These are phyloP conservation scores for Bruguiera sexangula DNA, from an alignment of 345 rosid species.

Conservation along the genomic window DNA sequence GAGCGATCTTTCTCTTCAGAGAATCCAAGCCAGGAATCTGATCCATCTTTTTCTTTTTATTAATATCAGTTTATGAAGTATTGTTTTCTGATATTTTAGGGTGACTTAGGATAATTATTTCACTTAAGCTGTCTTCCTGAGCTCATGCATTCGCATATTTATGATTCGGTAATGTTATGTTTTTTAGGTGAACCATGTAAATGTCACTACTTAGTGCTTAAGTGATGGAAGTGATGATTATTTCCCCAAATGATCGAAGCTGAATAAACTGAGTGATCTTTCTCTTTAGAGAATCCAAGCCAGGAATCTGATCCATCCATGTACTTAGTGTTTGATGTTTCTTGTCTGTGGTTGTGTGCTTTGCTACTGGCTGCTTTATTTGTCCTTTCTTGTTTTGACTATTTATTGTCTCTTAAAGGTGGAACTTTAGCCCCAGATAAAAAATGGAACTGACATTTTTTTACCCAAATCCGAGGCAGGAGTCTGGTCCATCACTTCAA, in stretches of 20 bases:
- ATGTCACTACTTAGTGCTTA: no score
- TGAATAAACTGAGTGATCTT: neutral
- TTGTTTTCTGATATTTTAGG: neutral
- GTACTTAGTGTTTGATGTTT: no score
- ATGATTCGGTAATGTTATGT: no score
- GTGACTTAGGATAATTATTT: neutral
- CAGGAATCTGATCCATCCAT: slow-evolving; percentile 1
- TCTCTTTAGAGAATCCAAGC: slow-evolving; percentile 2
- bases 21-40: slow-evolving; percentile 8
- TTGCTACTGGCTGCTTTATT: no score
- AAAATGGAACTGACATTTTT: no score
- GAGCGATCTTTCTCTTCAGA: slow-evolving; percentile 5
- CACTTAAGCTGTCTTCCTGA: neutral
- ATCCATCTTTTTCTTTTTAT: neutral
- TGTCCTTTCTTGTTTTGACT: no score
- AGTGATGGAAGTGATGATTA: slow-evolving; percentile 4
- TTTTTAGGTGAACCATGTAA: no score
- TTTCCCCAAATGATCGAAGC: slow-evolving; percentile 9
- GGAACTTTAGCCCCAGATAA: no score
- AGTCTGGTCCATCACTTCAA: no score
- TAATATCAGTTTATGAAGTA: neutral
- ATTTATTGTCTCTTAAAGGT: no score
- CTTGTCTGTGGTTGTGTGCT: no score
- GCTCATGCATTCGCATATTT: neutral
- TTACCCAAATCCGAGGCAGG: no score